phyloP scores from a whole-genome alignment of 345 rosid species.

The Citrus unshiu region DNA sequence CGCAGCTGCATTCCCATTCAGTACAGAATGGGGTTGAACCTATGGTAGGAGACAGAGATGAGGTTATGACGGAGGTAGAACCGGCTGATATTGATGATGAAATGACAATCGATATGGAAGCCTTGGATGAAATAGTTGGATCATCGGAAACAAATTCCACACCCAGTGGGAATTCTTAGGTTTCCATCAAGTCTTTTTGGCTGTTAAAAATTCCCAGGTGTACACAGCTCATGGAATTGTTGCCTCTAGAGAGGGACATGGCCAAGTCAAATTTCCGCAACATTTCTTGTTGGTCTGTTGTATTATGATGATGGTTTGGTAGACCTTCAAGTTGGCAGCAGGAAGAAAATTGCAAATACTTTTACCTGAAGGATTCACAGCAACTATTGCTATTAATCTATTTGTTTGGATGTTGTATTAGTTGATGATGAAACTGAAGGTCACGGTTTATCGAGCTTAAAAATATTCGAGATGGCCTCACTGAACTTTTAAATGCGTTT shows the following conservation, averaged over 20 bases:
- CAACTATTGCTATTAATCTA: not conserved
- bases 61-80: constrained; percentile 68
- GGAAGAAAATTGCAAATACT: not conserved
- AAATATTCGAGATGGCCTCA: not conserved
- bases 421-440: not conserved
- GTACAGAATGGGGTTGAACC: constrained; percentile 64
- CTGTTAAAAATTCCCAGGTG: not conserved
- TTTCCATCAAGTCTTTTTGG: not conserved
- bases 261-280: not conserved
- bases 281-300: not conserved
- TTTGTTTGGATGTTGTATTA: not conserved
- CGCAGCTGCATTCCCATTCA: constrained; percentile 24
- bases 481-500: not conserved
- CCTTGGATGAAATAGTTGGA: constrained; percentile 48
- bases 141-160: constrained; percentile 48
- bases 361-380: not conserved
- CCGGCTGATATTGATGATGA: constrained; percentile 63
- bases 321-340: not conserved
- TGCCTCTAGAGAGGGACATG: not conserved
- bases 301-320: not conserved
- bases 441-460: not conserved
- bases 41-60: constrained; percentile 58
- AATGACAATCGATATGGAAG: constrained; percentile 67
- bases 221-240: not conserved
- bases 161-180: constrained; percentile 38